Evolutionary conservation across 1,139 yeast genomes (phyloP).

Genomic region (Yamadazyma diospyri): DNA sequence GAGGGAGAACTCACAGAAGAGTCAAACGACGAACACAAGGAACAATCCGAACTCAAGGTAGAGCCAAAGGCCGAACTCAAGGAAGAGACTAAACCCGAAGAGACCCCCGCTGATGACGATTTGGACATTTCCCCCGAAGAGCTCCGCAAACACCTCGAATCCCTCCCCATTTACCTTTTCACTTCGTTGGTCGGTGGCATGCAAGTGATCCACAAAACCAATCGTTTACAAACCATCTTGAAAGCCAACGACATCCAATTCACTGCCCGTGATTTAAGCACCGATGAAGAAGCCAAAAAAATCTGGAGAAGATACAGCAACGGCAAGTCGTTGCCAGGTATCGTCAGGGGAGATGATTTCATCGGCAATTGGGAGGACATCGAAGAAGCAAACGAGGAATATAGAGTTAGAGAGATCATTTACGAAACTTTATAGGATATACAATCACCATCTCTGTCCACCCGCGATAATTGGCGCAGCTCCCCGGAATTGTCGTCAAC

Average conservation of each 20-base stretch:
- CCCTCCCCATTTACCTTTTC: constrained; percentile 67
- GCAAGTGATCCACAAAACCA: constrained; percentile 79
- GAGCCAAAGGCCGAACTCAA: too few species aligned
- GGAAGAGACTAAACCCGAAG: constrained; percentile 1
- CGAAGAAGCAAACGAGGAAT: constrained; percentile 85
- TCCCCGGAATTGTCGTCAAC: too few species aligned
- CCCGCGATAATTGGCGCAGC: too few species aligned
- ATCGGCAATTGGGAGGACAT: constrained; percentile 80
- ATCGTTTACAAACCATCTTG: constrained; percentile 70
- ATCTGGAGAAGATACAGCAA: constrained; percentile 78
- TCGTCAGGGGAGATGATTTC: constrained; percentile 86
- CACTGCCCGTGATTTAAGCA: constrained; percentile 75
- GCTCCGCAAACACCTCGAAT: constrained; percentile 41
- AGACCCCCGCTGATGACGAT: constrained; percentile 12
- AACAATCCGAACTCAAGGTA: too few species aligned
- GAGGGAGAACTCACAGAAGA: too few species aligned
- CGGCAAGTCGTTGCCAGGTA: constrained; percentile 84
- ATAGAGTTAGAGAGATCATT: constrained; percentile 57
- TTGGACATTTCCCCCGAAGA: constrained; percentile 42
- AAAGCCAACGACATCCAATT: constrained; percentile 71
- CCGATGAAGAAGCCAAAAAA: constrained; percentile 81
- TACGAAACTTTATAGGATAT: constrained; percentile 40
- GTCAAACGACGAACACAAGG: too few species aligned
- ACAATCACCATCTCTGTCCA: neutral
- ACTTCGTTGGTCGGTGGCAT: constrained; percentile 91